phyloP scores from a whole-genome alignment of 1,284 basidiomycete genomes.

The Somion occarium region DNA sequence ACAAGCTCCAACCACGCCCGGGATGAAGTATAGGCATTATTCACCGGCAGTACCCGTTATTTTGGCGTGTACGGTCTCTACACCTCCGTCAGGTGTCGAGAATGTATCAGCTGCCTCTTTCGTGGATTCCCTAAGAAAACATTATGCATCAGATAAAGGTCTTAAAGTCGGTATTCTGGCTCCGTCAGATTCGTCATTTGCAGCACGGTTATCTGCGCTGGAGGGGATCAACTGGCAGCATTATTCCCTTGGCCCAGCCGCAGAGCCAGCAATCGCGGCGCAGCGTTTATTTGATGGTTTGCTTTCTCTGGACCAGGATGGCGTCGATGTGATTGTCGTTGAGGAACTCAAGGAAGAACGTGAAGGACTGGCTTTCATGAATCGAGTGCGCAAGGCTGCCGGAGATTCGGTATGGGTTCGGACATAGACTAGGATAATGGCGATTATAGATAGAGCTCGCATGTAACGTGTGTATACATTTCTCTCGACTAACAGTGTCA shows the following conservation, averaged over 20 bases:
- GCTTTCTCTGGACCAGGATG: conserved; percentile 70
- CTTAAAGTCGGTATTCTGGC: conserved; percentile 64
- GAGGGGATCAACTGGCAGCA: conserved; percentile 46
- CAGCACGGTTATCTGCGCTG: conserved; percentile 32
- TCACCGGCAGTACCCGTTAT: conserved; percentile 84
- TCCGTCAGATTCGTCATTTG: conserved; percentile 59
- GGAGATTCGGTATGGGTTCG: conserved; percentile 33
- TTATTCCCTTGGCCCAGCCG: conserved; percentile 58
- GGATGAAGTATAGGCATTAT: conserved; percentile 99
- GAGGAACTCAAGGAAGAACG: conserved; percentile 82
- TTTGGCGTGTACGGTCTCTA: conserved; percentile 55
- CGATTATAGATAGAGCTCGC: too few species aligned
- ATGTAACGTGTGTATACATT: too few species aligned
- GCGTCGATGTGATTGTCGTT: conserved; percentile 83
- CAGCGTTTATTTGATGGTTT: conserved; percentile 87
- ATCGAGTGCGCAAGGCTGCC: conserved; percentile 94
- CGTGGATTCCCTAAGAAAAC: conserved; percentile 34
- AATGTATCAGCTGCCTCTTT: conserved; percentile 32
- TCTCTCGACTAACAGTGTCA: too few species aligned
- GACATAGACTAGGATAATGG: too few species aligned
- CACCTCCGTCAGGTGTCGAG: conserved; percentile 30
- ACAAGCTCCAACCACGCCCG: conserved; percentile 87
- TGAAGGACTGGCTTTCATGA: conserved; percentile 95
- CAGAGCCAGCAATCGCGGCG: conserved; percentile 68
- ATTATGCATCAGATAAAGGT: conserved; percentile 17